Conservation (phyloP, 768 basidiomycete genomes). For the Mycena chlorophos region DNA sequence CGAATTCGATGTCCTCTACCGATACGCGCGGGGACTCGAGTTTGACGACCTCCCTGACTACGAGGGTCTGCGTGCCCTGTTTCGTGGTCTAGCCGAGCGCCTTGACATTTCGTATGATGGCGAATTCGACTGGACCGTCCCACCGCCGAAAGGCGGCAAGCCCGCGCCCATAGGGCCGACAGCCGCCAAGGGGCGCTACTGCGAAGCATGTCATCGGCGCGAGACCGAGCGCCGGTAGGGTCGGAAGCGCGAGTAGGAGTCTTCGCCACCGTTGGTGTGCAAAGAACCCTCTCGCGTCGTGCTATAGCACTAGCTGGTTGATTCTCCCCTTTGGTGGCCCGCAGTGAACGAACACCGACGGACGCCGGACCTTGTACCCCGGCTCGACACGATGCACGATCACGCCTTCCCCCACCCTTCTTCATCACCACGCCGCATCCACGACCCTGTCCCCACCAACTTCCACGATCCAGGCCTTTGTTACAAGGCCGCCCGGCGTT, state of each 20-base stretch:
- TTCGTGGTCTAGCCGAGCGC: constrained; percentile 57
- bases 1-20: constrained; percentile 80
- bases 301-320: not conserved
- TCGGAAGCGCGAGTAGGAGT: no score
- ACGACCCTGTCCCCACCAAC: not conserved
- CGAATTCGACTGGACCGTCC: constrained; percentile 36
- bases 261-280: no score
- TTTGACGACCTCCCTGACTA: constrained; percentile 92
- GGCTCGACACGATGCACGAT: not conserved
- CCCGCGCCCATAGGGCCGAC: not conserved
- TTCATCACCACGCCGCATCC: not conserved
- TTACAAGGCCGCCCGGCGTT: not conserved
- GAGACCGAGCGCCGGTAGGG: constrained; percentile 17
- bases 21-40: constrained; percentile 77
- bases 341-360: not conserved
- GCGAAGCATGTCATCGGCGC: constrained; percentile 26
- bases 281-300: not conserved
- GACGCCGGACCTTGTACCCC: not conserved
- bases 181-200: constrained; percentile 19
- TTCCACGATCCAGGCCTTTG: not conserved
- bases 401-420: not conserved
- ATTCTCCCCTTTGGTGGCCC: not conserved
- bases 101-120: constrained; percentile 58
- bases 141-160: constrained; percentile 15
- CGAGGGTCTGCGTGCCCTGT: constrained; percentile 73